phyloP scores from a whole-genome alignment of 768 basidiomycete genomes.

The Mycena floridula region DNA sequence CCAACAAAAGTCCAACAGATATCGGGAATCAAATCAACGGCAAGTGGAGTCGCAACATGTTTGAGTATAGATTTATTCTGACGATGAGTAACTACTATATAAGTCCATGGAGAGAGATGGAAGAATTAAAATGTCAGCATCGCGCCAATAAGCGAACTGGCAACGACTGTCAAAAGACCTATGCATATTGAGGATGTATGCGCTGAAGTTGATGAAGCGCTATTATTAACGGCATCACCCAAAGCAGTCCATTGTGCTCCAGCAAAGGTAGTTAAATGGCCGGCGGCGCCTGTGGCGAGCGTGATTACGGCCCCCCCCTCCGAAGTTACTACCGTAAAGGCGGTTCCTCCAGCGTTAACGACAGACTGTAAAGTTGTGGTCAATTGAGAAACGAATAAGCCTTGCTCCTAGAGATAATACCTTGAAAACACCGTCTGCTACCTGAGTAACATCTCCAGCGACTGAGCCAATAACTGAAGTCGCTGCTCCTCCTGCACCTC shows the following conservation, averaged over 20 bases:
- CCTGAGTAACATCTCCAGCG: constrained; percentile 23
- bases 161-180: constrained; percentile 29
- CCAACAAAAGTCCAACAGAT: too few species aligned
- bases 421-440: constrained; percentile 26
- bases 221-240: too few species aligned
- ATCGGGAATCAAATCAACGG: too few species aligned
- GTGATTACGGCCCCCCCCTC: constrained; percentile 56
- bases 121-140: constrained; percentile 28
- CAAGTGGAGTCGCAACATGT: too few species aligned
- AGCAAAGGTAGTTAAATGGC: constrained; percentile 11
- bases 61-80: not conserved
- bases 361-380: too few species aligned
- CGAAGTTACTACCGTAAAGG: constrained; percentile 50
- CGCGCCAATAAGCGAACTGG: constrained; percentile 35
- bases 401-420: constrained; percentile 33
- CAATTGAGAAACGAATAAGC: too few species aligned
- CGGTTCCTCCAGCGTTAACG: constrained; percentile 43
- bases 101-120: too few species aligned
- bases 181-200: constrained; percentile 23
- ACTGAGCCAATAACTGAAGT: constrained; percentile 3
- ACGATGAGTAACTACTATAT: too few species aligned
- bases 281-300: constrained; percentile 20
- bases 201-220: too few species aligned
- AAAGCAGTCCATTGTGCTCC: constrained; percentile 4
- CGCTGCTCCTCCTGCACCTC: not conserved